Conservation (phyloP, 2,329 filamentous ascomycete genomes). For the Orbilia quercus region DNA sequence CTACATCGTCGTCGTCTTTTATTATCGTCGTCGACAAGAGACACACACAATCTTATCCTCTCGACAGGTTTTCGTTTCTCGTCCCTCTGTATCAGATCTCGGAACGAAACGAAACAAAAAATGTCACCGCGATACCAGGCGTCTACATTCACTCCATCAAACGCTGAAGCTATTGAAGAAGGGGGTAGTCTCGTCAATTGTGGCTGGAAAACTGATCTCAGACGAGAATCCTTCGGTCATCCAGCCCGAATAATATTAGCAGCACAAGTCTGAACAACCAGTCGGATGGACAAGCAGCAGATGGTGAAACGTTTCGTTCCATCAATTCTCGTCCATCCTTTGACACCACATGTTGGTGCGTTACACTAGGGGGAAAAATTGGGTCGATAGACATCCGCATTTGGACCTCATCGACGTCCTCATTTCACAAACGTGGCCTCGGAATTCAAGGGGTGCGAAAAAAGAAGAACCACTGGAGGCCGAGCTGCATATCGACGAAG, state of each 20-base stretch:
- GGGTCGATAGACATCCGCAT: no score
- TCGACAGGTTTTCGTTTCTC: constrained; percentile 15
- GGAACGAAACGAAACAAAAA: constrained; percentile 39
- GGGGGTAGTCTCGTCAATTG: neutral
- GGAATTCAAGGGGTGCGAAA: no score
- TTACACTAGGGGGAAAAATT: no score
- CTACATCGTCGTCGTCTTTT: no score
- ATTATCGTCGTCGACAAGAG: neutral
- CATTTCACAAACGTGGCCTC: no score
- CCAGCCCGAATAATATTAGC: constrained; percentile 5
- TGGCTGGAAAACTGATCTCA: constrained; percentile 5
- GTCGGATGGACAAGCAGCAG: neutral
- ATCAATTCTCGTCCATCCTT: neutral
- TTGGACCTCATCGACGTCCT: no score
- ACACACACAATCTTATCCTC: constrained; percentile 12
- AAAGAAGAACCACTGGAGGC: no score
- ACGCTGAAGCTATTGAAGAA: neutral
- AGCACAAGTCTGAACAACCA: neutral
- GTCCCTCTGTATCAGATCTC: neutral
- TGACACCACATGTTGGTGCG: neutral
- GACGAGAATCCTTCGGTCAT: neutral
- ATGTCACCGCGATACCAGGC: neutral
- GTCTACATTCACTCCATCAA: neutral
- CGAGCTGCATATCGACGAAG: no score
- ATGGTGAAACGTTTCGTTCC: constrained; percentile 15